Conservation (phyloP, 768 basidiomycete species). For the Tremella mesenterica region DNA sequence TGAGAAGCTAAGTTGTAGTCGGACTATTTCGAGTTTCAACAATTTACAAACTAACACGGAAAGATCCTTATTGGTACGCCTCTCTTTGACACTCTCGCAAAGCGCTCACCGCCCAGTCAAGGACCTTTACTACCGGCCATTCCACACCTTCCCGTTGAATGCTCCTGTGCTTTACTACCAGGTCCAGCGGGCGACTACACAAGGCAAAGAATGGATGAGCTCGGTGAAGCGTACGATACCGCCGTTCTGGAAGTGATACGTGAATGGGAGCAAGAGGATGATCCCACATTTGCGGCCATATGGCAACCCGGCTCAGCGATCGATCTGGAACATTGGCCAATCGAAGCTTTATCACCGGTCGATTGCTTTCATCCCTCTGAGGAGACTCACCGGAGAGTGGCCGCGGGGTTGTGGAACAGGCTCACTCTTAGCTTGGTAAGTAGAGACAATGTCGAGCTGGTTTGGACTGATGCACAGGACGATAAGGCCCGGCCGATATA, state of each 20-base stretch:
- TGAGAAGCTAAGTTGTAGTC: slow-evolving; percentile 10
- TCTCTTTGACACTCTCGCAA: background rate
- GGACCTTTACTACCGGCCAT: slow-evolving; percentile 18
- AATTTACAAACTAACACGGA: slow-evolving; percentile 31
- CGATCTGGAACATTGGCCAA: slow-evolving; percentile 32
- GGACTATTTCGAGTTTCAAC: slow-evolving; percentile 34
- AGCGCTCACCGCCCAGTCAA: slow-evolving; percentile 5
- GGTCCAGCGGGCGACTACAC: slow-evolving; percentile 36
- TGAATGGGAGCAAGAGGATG: slow-evolving; percentile 23
- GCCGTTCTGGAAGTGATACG: slow-evolving; percentile 24
- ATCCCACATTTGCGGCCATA: slow-evolving; percentile 23
- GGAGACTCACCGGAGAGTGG: slow-evolving; percentile 30
- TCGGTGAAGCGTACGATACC: slow-evolving; percentile 33
- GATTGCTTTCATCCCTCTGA: slow-evolving; percentile 42
- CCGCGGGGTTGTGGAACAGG: slow-evolving; percentile 40
- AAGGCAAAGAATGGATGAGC: slow-evolving; percentile 33
- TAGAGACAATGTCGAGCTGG: background rate
- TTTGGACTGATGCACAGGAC: slow-evolving; percentile 2
- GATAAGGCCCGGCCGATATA: slow-evolving; percentile 24
- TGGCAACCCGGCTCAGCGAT: slow-evolving; percentile 35
- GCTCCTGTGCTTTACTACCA: slow-evolving; percentile 36
- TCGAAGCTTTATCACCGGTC: slow-evolving; percentile 26
- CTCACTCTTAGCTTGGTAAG: slow-evolving; percentile 24
- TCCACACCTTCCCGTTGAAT: slow-evolving; percentile 35
- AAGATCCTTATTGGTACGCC: slow-evolving; percentile 26